A percentile compares a stretch with the other conserved stretches of the same genome.
These are phyloP conservation scores for Sarocladium kiliense DNA, from an alignment of 2,329 filamentous ascomycete genomes.

Conservation along the genomic window DNA sequence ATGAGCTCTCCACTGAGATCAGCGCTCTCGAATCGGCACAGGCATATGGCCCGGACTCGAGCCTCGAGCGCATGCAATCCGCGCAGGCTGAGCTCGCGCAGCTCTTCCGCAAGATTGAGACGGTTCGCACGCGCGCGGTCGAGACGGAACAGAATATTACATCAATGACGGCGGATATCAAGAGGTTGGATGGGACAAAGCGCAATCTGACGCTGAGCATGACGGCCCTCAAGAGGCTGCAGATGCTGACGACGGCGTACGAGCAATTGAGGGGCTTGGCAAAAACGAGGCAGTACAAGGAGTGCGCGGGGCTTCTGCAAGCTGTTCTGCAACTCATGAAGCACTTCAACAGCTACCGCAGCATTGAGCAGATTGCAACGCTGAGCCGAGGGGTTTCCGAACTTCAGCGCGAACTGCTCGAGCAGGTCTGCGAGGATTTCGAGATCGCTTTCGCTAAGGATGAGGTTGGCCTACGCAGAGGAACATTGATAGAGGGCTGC, in stretches of 20 bases:
- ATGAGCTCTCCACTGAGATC: slow-evolving; percentile 79
- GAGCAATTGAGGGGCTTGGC: slow-evolving; percentile 84
- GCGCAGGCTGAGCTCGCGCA: slow-evolving; percentile 85
- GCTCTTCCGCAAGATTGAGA: slow-evolving; percentile 92
- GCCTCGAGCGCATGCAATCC: slow-evolving; percentile 83
- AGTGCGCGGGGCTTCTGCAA: slow-evolving; percentile 89
- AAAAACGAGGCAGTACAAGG: slow-evolving; percentile 83
- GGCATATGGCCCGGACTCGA: slow-evolving; percentile 79
- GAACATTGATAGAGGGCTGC: slow-evolving; percentile 78
- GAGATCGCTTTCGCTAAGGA: slow-evolving; percentile 89
- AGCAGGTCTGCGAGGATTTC: slow-evolving; percentile 99
- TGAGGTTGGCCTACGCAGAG: slow-evolving; percentile 66
- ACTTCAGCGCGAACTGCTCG: slow-evolving; percentile 83
- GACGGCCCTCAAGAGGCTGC: slow-evolving; percentile 92
- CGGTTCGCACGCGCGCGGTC: slow-evolving; percentile 80
- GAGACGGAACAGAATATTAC: slow-evolving; percentile 95
- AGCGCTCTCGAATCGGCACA: slow-evolving; percentile 68
- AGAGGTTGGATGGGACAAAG: slow-evolving; percentile 93
- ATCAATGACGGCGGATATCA: slow-evolving; percentile 98
- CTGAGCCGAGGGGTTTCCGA: slow-evolving; percentile 90
- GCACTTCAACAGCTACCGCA: slow-evolving; percentile 96
- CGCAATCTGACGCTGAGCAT: slow-evolving; percentile 94
- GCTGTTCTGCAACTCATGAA: slow-evolving; percentile 97
- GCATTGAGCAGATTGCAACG: slow-evolving; percentile 95
- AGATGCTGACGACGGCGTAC: slow-evolving; percentile 99